Evolutionary conservation across 805 yeast species (phyloP).

Genomic region (Candida jianshihensis): DNA sequence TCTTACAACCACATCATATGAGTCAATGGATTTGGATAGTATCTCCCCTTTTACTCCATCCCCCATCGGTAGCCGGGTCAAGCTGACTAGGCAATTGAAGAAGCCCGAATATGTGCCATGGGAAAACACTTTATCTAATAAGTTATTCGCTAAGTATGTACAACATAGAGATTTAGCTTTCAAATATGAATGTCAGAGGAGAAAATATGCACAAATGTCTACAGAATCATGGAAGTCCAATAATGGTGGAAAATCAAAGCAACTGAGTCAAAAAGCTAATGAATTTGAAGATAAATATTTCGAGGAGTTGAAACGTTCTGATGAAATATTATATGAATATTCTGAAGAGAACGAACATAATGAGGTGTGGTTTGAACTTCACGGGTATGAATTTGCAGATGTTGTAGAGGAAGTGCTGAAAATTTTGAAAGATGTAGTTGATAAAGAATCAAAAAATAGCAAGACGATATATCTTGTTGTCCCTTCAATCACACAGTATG

Average conservation of each 20-base stretch:
- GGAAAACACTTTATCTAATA: constrained; percentile 9
- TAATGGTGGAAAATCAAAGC: constrained; percentile 20
- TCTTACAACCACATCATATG: constrained; percentile 2
- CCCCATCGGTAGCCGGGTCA: neutral
- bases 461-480: constrained; percentile 19
- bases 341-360: constrained; percentile 11
- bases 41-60: constrained; percentile 4
- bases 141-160: constrained; percentile 10
- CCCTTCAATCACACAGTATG: constrained; percentile 13
- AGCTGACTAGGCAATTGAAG: constrained; percentile 12
- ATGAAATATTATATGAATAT: constrained; percentile 20
- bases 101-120: constrained; percentile 21
- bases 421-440: constrained; percentile 10
- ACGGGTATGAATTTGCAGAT: constrained; percentile 22
- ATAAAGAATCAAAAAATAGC: constrained; percentile 3
- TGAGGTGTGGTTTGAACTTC: constrained; percentile 24
- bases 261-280: constrained; percentile 21
- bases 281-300: constrained; percentile 12
- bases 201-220: constrained; percentile 20
- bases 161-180: constrained; percentile 11
- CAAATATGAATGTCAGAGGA: constrained; percentile 18
- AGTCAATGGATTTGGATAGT: constrained; percentile 1
- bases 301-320: constrained; percentile 19
- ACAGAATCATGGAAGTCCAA: constrained; percentile 22
- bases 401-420: constrained; percentile 17